Percentiles rank a stretch among this genome's conserved stretches.
phyloP scores from a whole-genome alignment of 2,329 filamentous ascomycete species.

The Coniochaeta pulveracea region DNA sequence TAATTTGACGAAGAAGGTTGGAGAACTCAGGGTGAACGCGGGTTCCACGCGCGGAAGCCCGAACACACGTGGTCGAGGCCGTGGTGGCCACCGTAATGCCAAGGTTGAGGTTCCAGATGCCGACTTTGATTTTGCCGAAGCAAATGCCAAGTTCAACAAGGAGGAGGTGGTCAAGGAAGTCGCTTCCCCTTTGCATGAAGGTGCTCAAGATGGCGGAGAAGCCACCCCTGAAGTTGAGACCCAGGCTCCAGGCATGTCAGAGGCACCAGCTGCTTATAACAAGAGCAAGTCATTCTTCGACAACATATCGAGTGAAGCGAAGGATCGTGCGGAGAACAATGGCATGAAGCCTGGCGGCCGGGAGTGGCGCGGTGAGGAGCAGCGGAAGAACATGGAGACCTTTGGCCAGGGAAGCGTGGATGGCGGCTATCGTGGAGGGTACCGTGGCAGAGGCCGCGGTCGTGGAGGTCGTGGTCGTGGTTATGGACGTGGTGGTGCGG shows the following conservation, averaged over 20 bases:
- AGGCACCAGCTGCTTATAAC: slow-evolving; percentile 59
- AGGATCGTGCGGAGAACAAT: slow-evolving; percentile 68
- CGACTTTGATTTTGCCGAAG: slow-evolving; percentile 83
- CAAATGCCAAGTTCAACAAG: slow-evolving; percentile 84
- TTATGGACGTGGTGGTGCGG: slow-evolving; percentile 7
- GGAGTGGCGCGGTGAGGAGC: slow-evolving; percentile 86
- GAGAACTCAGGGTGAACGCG: slow-evolving; percentile 63
- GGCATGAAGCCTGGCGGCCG: slow-evolving; percentile 62
- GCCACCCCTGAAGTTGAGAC: slow-evolving; percentile 12
- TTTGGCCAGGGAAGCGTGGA: slow-evolving; percentile 97
- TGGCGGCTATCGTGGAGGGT: slow-evolving; percentile 55
- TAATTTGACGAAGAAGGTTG: slow-evolving; percentile 63
- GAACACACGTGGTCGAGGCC: slow-evolving; percentile 25
- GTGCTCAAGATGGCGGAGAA: slow-evolving; percentile 22
- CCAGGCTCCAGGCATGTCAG: slow-evolving; percentile 28
- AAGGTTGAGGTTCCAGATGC: slow-evolving; percentile 83
- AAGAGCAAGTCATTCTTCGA: slow-evolving; percentile 90
- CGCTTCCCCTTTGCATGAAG: slow-evolving; percentile 54
- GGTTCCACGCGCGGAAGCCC: slow-evolving; percentile 18
- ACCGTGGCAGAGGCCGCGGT: slow-evolving; percentile 68
- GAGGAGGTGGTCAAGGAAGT: slow-evolving; percentile 82
- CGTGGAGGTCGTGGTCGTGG: slow-evolving; percentile 25
- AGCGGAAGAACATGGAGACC: slow-evolving; percentile 92
- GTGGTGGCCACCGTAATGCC: slow-evolving; percentile 32
- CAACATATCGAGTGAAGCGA: slow-evolving; percentile 91